These are phyloP conservation scores for Verticillium alfalfae DNA, from an alignment of 2,329 filamentous ascomycete genomes.

Conservation along the genomic window DNA sequence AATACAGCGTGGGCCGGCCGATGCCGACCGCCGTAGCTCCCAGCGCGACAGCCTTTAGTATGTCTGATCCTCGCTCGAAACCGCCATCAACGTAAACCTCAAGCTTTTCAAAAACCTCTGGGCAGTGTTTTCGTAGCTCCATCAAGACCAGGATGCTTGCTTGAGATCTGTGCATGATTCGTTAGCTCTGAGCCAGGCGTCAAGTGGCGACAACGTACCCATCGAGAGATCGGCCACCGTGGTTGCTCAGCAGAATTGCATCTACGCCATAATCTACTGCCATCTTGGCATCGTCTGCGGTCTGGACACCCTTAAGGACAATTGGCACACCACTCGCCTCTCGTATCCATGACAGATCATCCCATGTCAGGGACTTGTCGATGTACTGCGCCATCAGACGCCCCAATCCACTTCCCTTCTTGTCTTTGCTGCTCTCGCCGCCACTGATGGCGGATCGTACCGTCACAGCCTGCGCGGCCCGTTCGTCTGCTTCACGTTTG, in stretches of 20 bases:
- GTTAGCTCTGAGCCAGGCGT: slow-evolving; percentile 35
- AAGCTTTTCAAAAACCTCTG: slow-evolving; percentile 52
- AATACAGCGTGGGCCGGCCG: slow-evolving; percentile 55
- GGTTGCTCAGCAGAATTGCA: slow-evolving; percentile 65
- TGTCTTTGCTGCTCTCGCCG: slow-evolving; percentile 38
- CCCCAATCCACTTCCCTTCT: slow-evolving; percentile 46
- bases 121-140: slow-evolving; percentile 57
- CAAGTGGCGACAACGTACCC: slow-evolving; percentile 33
- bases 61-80: slow-evolving; percentile 60
- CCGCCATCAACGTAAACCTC: slow-evolving; percentile 63
- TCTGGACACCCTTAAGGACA: slow-evolving; percentile 67
- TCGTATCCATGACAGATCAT: slow-evolving; percentile 60
- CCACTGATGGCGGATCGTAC: slow-evolving; percentile 30
- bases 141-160: slow-evolving; percentile 29
- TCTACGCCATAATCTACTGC: slow-evolving; percentile 57
- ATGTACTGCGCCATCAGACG: slow-evolving; percentile 45
- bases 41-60: slow-evolving; percentile 61
- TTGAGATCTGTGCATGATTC: neutral
- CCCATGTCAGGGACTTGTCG: slow-evolving; percentile 51
- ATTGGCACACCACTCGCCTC: slow-evolving; percentile 48
- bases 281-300: slow-evolving; percentile 54
- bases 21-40: slow-evolving; percentile 60
- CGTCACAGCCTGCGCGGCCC: slow-evolving; percentile 38
- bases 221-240: slow-evolving; percentile 56
- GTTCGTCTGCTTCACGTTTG: slow-evolving; percentile 51